Conservation (phyloP, 805 yeast species). For the Lipomyces chichibuensis region DNA sequence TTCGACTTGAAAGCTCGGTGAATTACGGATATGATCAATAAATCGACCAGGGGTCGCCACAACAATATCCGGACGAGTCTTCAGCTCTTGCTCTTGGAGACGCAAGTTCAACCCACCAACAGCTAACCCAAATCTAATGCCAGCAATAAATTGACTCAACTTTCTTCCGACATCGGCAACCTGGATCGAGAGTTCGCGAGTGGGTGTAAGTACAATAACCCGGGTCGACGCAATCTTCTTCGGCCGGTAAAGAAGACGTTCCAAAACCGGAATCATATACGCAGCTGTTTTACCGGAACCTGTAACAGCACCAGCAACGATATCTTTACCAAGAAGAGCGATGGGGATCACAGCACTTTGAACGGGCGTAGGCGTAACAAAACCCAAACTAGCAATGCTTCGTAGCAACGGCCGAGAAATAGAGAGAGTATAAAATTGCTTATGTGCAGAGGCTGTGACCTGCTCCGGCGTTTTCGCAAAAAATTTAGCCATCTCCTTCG, state of each 20-base stretch:
- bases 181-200: conserved; percentile 97
- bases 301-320: conserved; percentile 98
- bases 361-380: conserved; percentile 88
- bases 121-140: conserved; percentile 86
- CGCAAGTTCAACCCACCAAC: conserved; percentile 97
- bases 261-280: conserved; percentile 92
- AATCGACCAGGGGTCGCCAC: conserved; percentile 99
- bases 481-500: conserved; percentile 80
- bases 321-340: conserved; percentile 89
- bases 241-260: conserved; percentile 87
- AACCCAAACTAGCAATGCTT: conserved; percentile 79
- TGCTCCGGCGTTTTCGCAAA: conserved; percentile 64
- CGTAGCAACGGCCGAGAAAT: conserved; percentile 88
- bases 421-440: conserved; percentile 72
- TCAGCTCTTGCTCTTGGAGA: conserved; percentile 93
- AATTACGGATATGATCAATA: conserved; percentile 94
- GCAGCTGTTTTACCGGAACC: conserved; percentile 99
- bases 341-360: conserved; percentile 93
- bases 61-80: conserved; percentile 90
- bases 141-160: conserved; percentile 73
- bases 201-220: conserved; percentile 89
- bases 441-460: conserved; percentile 56
- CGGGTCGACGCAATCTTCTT: conserved; percentile 83
- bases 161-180: conserved; percentile 91
- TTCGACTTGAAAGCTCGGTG: conserved; percentile 89